Conservation (phyloP, 148 eudicot genomes). For the Chenopodium formosanum region DNA sequence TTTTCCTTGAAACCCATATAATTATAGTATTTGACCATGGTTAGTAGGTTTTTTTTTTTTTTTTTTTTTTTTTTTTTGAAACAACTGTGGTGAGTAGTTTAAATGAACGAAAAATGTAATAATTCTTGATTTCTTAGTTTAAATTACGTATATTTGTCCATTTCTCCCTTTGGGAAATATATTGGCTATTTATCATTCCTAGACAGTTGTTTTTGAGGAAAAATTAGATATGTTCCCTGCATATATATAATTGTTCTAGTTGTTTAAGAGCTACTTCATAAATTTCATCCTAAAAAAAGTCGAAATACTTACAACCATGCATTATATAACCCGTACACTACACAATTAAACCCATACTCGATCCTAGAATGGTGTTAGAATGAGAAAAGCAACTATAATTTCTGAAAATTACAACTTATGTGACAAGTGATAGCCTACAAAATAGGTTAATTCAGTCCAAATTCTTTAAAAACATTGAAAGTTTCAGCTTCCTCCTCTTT, state of each 20-base stretch:
- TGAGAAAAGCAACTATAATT: not conserved
- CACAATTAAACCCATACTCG: not conserved
- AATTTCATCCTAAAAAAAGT: not conserved
- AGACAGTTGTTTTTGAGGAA: too few relatives aligned
- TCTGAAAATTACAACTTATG: not conserved
- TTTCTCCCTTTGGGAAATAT: too few relatives aligned
- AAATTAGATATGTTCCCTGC: too few relatives aligned
- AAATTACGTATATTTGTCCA: too few relatives aligned
- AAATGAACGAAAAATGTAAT: too few relatives aligned
- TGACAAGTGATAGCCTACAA: not conserved
- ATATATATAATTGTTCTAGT: not conserved
- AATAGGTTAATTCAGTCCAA: not conserved
- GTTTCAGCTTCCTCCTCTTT: slow-evolving; percentile 1
- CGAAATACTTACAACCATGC: not conserved
- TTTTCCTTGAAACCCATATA: too few relatives aligned
- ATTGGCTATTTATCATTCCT: too few relatives aligned
- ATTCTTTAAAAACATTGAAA: not conserved
- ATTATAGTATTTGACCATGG: too few relatives aligned
- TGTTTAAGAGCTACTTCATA: not conserved
- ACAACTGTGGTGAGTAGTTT: too few relatives aligned
- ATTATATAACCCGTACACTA: not conserved
- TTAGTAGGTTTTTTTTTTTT: too few relatives aligned
- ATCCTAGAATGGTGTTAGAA: not conserved
- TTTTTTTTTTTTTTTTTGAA: too few relatives aligned
- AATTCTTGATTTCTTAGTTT: too few relatives aligned